Evolutionary conservation across 129 eudicot species (phyloP).

Genomic region (Pulicaria dysenterica): DNA sequence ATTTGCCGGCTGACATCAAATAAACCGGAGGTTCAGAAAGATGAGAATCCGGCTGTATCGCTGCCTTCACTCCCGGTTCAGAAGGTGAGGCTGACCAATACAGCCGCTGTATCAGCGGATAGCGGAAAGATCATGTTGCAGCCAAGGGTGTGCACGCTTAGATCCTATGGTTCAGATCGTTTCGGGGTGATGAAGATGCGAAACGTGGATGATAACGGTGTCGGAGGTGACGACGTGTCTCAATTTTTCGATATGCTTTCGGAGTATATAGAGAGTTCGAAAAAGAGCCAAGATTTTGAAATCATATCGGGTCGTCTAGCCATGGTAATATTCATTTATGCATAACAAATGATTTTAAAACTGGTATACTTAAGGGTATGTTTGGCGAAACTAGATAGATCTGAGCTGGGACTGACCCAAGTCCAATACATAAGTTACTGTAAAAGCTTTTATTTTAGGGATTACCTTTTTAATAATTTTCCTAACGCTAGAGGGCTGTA

Average conservation of each 20-base stretch:
- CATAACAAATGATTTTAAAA: no score
- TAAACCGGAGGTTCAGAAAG: constrained; percentile 35
- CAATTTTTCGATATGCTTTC: constrained; percentile 66
- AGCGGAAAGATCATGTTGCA: constrained; percentile 68
- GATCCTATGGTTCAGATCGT: constrained; percentile 71
- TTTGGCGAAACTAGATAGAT: no score
- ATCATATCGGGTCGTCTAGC: constrained; percentile 93
- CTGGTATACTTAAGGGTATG: no score
- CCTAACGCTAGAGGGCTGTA: no score
- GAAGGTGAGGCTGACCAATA: constrained; percentile 32
- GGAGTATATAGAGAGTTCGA: constrained; percentile 83
- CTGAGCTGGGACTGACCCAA: no score
- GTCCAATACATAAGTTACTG: no score
- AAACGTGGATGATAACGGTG: constrained; percentile 17
- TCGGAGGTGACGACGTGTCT: constrained; percentile 48
- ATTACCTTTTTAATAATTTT: no score
- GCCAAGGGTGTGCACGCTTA: constrained; percentile 81
- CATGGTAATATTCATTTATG: constrained; percentile 58
- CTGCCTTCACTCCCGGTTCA: constrained; percentile 36
- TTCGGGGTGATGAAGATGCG: constrained; percentile 49
- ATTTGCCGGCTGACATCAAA: constrained; percentile 48
- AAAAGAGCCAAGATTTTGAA: constrained; percentile 85
- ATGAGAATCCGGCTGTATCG: constrained; percentile 24
- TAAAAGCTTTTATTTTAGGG: no score
- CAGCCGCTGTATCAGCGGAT: constrained; percentile 19